A percentile compares a stretch with the other conserved stretches of the same genome.
Conservation (phyloP, 306 rosid species). For the Potentilla sterilis region DNA sequence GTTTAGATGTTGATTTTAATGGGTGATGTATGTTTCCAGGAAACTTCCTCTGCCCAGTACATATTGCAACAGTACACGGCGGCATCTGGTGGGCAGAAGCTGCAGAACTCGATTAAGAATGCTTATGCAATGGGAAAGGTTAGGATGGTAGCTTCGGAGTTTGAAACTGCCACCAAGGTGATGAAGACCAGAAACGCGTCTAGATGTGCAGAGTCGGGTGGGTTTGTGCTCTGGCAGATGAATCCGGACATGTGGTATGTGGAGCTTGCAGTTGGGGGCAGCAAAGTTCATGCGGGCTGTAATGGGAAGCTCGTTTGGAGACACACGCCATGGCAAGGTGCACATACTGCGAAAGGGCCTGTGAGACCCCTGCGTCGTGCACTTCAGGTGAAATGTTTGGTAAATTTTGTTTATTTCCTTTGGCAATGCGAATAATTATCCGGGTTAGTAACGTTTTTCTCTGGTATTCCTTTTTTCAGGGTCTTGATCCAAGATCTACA, state of each 20-base stretch:
- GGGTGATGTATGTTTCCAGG: conserved; percentile 44
- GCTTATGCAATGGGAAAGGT: conserved; percentile 98
- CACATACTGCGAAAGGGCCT: conserved; percentile 95
- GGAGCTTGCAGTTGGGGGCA: conserved; percentile 94
- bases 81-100: conserved; percentile 89
- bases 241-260: conserved; percentile 99
- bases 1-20: not conserved
- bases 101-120: conserved; percentile 74
- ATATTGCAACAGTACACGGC: conserved; percentile 97
- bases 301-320: conserved; percentile 97
- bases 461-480: conserved; percentile 44
- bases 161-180: conserved; percentile 87
- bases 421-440: not conserved
- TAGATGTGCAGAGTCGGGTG: conserved; percentile 85
- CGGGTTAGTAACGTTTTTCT: not conserved
- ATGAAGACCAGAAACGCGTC: conserved; percentile 68
- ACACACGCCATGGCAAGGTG: conserved; percentile 98
- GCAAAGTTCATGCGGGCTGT: conserved; percentile 97
- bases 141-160: conserved; percentile 93
- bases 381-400: conserved; percentile 60
- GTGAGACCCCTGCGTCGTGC: conserved; percentile 97
- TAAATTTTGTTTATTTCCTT: not conserved
- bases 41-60: conserved; percentile 97
- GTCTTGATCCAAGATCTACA: conserved; percentile 94
- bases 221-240: conserved; percentile 99